Percentiles rank a stretch among this genome's conserved stretches.
phyloP scores from a whole-genome alignment of 2,329 filamentous ascomycete species.

The Ascochyta koolunga region DNA sequence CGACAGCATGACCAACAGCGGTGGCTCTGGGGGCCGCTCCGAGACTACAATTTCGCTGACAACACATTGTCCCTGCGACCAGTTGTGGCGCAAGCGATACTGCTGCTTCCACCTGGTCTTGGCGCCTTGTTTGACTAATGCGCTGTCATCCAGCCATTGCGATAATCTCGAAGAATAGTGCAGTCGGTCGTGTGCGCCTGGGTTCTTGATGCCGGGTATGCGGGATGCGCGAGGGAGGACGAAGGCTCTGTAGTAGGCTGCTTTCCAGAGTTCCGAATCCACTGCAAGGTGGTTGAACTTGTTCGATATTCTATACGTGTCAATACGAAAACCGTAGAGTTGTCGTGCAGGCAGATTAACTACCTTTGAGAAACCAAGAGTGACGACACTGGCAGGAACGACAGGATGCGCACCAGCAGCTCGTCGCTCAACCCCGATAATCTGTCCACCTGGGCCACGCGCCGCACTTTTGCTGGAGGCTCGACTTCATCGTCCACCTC shows the following conservation, averaged over 20 bases:
- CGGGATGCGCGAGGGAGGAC: conserved; percentile 80
- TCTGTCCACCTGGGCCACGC: conserved; percentile 58
- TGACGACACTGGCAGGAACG: conserved; percentile 71
- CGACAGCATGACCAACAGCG: conserved; percentile 75
- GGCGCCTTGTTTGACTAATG: conserved; percentile 58
- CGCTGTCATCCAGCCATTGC: conserved; percentile 67
- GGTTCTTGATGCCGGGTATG: conserved; percentile 69
- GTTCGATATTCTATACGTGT: conserved; percentile 66
- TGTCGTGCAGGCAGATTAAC: not conserved
- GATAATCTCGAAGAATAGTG: conserved; percentile 62
- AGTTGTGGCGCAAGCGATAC: conserved; percentile 89
- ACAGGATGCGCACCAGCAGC: conserved; percentile 81
- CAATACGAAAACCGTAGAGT: not conserved
- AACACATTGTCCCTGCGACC: conserved; percentile 80
- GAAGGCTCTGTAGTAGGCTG: conserved; percentile 84
- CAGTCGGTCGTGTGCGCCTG: conserved; percentile 46
- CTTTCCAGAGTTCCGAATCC: conserved; percentile 91
- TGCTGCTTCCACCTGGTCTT: conserved; percentile 82
- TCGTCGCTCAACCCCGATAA: conserved; percentile 84
- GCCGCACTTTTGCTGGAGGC: conserved; percentile 54
- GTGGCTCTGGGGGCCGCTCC: conserved; percentile 59
- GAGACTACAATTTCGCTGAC: conserved; percentile 76
- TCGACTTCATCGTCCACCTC: conserved; percentile 37
- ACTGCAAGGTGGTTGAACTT: conserved; percentile 74
- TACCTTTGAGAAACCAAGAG: conserved; percentile 70